These are phyloP conservation scores for Chrysanthemum lavandulifolium DNA, from an alignment of 129 eudicot species.

Conservation along the genomic window DNA sequence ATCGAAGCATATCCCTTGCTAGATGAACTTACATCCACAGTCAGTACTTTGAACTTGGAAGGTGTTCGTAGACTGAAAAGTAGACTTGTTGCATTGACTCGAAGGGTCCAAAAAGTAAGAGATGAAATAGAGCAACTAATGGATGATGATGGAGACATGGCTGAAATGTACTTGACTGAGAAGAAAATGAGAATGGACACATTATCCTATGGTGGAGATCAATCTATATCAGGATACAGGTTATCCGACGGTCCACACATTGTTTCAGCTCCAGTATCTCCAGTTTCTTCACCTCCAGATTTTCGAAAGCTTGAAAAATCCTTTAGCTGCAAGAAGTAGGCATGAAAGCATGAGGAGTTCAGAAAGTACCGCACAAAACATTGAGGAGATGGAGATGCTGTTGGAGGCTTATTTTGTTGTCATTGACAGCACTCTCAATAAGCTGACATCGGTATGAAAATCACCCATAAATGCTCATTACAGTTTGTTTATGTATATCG, in stretches of 20 bases:
- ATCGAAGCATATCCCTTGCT: conserved; percentile 90
- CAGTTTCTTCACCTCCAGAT: conserved; percentile 40
- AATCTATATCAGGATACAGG: conserved; percentile 58
- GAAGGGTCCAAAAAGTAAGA: no score
- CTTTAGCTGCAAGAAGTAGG: no score
- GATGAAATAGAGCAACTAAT: no score
- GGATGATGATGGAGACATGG: conserved; percentile 39
- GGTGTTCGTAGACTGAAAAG: conserved; percentile 64
- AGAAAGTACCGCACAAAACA: no score
- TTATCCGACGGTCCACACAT: conserved; percentile 56
- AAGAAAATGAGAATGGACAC: conserved; percentile 41
- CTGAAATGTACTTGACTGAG: conserved; percentile 97
- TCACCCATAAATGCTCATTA: neutral
- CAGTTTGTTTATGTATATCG: neutral
- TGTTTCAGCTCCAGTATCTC: conserved; percentile 87
- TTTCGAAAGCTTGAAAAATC: no score
- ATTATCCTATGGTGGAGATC: conserved; percentile 62
- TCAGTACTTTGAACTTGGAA: conserved; percentile 86
- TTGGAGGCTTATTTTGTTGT: conserved; percentile 42
- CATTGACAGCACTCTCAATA: conserved; percentile 88
- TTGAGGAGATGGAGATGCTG: no score
- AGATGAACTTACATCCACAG: conserved; percentile 90
- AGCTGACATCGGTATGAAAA: conserved; percentile 26
- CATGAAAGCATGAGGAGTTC: no score
- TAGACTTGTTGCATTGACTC: no score